Evolutionary conservation across 148 eudicot species (phyloP), one percentile per base, ranked within the genome.

Genomic region (Rhododendron griersonianum): DNA sequence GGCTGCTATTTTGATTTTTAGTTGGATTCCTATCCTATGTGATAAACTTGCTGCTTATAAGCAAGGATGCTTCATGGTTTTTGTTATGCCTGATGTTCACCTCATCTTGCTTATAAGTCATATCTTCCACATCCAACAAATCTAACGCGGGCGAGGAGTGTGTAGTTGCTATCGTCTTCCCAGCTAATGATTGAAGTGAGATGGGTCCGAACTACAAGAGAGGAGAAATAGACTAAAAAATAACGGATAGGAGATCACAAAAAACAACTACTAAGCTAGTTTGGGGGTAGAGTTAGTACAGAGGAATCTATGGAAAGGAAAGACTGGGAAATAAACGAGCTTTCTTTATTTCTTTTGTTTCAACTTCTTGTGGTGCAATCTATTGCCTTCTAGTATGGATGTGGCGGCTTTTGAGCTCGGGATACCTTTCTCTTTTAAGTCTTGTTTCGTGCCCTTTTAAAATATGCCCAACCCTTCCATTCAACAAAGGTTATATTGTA

Each of bases 1-100:
- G 41, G 61, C 80, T 73, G 81, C 23, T 41, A 35, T 4, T 83
- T 78, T 45, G 41, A 10, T 83, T 83, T 83, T 75, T 61, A 53
- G 11, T 63, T 79, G 82, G 14, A 65, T 39, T 84, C 50, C n/a
- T 47, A 37, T 65, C 51, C 33, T 25, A 48, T 77, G 61, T 23
- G 21, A 83, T 87, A 16, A 65, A 28, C 21, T 71, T 81, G 48
- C 53, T 19, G 28, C 45, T 16, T 81, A 53, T 51, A 85, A 65
- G 78, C 7, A 28, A 4, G 63, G 61, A 48, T 80, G 11, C 8
- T 81, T 81, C 19, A 51, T 53, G 19, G 8, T n/a, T 79, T 48
- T 51, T 14, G 67, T 19, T 55, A 3, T 35, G 25, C 30, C 63
- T 25, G 0, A 35, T 57, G 28, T 57, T 51, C 6, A 18, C 30